Evolutionary conservation across 2,329 filamentous ascomycete genomes (phyloP).

Genomic region (Eutypella sp.): DNA sequence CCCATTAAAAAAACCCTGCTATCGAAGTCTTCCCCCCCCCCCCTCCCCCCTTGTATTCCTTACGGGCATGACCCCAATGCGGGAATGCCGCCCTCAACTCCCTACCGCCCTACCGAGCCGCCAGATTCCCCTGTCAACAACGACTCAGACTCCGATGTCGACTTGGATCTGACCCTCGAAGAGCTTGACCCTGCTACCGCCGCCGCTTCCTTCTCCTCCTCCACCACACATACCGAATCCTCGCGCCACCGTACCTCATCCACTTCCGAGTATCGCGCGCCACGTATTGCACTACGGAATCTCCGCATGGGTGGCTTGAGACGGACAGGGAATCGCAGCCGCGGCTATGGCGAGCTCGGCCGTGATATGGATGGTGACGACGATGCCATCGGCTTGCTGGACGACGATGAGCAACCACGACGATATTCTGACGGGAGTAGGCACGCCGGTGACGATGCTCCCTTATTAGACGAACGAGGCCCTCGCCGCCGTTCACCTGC

Average conservation of each 20-base stretch:
- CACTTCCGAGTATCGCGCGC: conserved; percentile 44
- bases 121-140: conserved; percentile 60
- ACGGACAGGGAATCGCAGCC: conserved; percentile 48
- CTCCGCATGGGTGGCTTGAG: conserved; percentile 62
- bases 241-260: conserved; percentile 40
- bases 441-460: conserved; percentile 64
- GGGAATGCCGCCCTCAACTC: conserved; percentile 53
- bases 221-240: conserved; percentile 31
- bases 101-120: conserved; percentile 51
- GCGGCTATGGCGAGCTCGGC: conserved; percentile 57
- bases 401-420: conserved; percentile 51
- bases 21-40: not conserved
- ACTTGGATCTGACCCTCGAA: conserved; percentile 70
- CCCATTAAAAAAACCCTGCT: too few relatives aligned
- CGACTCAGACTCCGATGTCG: conserved; percentile 74
- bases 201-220: too few relatives aligned
- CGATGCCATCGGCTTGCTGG: conserved; percentile 62
- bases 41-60: conserved; percentile 1
- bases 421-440: conserved; percentile 57
- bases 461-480: conserved; percentile 55
- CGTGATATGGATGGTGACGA: conserved; percentile 54
- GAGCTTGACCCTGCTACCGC: conserved; percentile 83
- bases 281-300: conserved; percentile 66
- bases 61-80: conserved; percentile 32
- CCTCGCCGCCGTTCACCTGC: conserved; percentile 27